Conservation (phyloP, 768 basidiomycete species). For the Hypholoma fasciculare region DNA sequence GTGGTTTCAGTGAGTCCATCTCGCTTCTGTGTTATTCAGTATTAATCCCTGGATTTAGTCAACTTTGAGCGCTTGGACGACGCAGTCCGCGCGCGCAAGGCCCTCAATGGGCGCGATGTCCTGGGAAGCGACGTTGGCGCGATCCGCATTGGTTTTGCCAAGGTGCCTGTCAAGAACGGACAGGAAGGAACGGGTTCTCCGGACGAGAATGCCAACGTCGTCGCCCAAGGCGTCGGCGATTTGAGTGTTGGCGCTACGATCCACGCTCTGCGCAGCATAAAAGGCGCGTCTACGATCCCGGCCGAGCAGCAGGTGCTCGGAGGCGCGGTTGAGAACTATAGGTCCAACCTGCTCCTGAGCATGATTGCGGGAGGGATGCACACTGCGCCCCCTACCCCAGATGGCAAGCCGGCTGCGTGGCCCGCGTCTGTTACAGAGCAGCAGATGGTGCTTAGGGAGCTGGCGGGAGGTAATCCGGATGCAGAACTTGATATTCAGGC, state of each 20-base stretch:
- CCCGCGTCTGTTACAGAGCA: constrained; percentile 83
- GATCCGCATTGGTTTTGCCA: constrained; percentile 95
- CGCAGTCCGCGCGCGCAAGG: constrained; percentile 93
- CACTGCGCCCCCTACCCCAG: constrained; percentile 51
- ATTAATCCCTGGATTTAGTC: constrained; percentile 44
- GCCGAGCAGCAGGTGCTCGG: constrained; percentile 93
- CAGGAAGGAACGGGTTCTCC: constrained; percentile 58
- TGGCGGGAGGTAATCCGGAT: constrained; percentile 74
- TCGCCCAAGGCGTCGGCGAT: constrained; percentile 82
- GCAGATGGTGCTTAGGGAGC: constrained; percentile 95
- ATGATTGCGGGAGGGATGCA: constrained; percentile 83
- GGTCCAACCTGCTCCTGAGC: constrained; percentile 86
- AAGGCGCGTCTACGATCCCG: constrained; percentile 90
- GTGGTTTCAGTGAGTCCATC: constrained; percentile 74
- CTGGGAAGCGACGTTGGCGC: constrained; percentile 96
- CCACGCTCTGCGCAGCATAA: constrained; percentile 81
- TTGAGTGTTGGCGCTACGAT: constrained; percentile 87
- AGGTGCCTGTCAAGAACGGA: constrained; percentile 90
- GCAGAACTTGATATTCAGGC: constrained; percentile 85
- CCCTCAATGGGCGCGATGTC: constrained; percentile 93
- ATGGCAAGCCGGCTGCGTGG: constrained; percentile 71
- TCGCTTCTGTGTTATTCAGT: constrained; percentile 1
- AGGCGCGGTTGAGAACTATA: constrained; percentile 91
- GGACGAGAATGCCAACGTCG: constrained; percentile 64
- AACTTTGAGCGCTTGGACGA: constrained; percentile 98